These are phyloP conservation scores for Alternaria hordeiaustralica DNA, from an alignment of 2,329 filamentous ascomycete species.

Conservation along the genomic window DNA sequence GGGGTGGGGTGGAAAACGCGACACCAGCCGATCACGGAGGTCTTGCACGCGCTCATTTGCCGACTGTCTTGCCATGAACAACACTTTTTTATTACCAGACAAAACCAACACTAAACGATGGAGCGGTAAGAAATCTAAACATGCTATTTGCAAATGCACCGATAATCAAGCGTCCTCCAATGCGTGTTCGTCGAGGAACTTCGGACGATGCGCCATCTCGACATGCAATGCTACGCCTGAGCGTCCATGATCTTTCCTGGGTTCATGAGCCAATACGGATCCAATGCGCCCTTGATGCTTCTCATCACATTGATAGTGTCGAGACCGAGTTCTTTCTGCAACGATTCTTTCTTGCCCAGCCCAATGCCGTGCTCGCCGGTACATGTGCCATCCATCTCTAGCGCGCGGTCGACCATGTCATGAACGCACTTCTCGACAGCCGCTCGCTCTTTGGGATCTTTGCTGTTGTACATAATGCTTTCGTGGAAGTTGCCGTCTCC, in stretches of 20 bases:
- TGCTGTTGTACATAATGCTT: constrained; percentile 84
- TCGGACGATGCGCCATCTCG: background rate
- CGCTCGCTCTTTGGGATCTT: constrained; percentile 70
- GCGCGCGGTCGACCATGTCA: constrained; percentile 86
- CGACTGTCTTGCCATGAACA: background rate
- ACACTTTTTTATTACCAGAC: background rate
- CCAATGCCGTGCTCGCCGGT: constrained; percentile 89
- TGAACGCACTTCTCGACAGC: constrained; percentile 83
- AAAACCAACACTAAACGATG: background rate
- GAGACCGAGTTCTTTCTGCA: constrained; percentile 78
- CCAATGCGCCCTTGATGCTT: constrained; percentile 79
- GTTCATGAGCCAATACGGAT: constrained; percentile 89
- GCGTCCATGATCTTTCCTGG: constrained; percentile 87
- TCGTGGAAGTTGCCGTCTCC: constrained; percentile 96
- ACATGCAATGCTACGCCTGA: constrained; percentile 19
- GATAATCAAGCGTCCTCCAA: constrained; percentile 28
- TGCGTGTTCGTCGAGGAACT: constrained; percentile 15
- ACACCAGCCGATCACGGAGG: constrained; percentile 35
- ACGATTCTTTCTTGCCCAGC: constrained; percentile 81
- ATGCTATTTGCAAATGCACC: constrained; percentile 12
- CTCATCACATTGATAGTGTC: constrained; percentile 87
- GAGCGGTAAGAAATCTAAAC: background rate
- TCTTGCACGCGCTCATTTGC: background rate
- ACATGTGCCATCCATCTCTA: constrained; percentile 94
- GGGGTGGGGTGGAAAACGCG: constrained; percentile 31